Percentiles rank a stretch among this genome's conserved stretches.
Conservation (phyloP, 2,329 filamentous ascomycete genomes). For the Anthostomella pinea region DNA sequence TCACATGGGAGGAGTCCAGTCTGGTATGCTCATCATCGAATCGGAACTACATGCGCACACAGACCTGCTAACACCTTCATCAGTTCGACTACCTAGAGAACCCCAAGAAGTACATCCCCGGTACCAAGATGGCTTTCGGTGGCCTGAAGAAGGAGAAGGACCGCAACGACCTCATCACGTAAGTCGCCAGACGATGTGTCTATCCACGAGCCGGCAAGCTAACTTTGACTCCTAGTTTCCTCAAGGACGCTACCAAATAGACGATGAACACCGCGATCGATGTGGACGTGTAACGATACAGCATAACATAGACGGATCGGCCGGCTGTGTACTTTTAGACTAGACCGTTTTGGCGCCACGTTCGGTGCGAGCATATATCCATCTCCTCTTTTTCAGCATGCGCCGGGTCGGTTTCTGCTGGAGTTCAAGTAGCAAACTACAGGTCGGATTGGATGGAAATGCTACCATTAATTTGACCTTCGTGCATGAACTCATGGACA, state of each 20-base stretch:
- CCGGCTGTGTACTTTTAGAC: slow-evolving; percentile 34
- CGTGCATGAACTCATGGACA: slow-evolving; percentile 11
- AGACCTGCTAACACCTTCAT: background rate
- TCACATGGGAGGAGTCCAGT: slow-evolving; percentile 82
- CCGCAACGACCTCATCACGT: slow-evolving; percentile 98
- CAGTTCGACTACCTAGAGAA: slow-evolving; percentile 99
- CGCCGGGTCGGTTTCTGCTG: slow-evolving; percentile 11
- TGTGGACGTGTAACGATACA: slow-evolving; percentile 35
- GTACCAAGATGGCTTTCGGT: slow-evolving; percentile 99
- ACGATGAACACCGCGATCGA: slow-evolving; percentile 32
- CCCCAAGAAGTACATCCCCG: slow-evolving; percentile 99
- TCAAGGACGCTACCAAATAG: slow-evolving; percentile 69
- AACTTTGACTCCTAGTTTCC: slow-evolving; percentile 48
- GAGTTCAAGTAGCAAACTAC: slow-evolving; percentile 13
- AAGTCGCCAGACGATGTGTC: slow-evolving; percentile 42
- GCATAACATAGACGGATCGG: slow-evolving; percentile 33
- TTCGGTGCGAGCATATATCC: slow-evolving; percentile 28
- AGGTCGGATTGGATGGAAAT: slow-evolving; percentile 10
- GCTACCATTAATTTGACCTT: slow-evolving; percentile 11
- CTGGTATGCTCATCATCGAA: no score
- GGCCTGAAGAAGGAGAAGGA: slow-evolving; percentile 99
- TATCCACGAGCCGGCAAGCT: slow-evolving; percentile 1
- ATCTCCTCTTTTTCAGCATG: slow-evolving; percentile 29
- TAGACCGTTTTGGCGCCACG: slow-evolving; percentile 30
- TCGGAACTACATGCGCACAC: slow-evolving; percentile 12